These are phyloP conservation scores for Prosopis cineraria DNA, from an alignment of 306 rosid species.

Conservation along the genomic window DNA sequence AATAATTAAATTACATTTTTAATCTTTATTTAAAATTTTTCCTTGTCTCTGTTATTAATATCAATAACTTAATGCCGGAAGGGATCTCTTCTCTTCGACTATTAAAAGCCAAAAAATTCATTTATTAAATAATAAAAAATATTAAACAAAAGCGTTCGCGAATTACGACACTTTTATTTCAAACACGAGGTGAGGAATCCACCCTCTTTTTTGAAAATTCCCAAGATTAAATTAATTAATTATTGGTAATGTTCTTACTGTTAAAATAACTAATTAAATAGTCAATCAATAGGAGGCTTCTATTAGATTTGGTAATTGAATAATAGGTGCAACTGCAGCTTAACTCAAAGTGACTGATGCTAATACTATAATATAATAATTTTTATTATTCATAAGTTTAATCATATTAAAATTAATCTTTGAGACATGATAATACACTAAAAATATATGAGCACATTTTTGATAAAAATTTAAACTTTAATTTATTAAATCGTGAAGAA, in stretches of 20 bases:
- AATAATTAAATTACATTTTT: too few species aligned
- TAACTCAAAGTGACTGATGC: conserved; percentile 32
- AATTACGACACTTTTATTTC: conserved; percentile 41
- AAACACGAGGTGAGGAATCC: conserved; percentile 31
- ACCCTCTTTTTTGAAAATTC: conserved; percentile 39
- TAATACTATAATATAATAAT: background rate
- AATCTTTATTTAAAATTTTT: too few species aligned
- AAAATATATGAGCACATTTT: too few species aligned
- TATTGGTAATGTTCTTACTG: conserved; percentile 29
- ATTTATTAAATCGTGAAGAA: too few species aligned
- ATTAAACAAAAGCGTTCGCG: conserved; percentile 28
- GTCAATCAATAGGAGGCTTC: conserved; percentile 31
- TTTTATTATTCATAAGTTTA: background rate
- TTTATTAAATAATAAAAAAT: background rate
- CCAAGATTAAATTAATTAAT: conserved; percentile 8
- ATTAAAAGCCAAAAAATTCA: background rate
- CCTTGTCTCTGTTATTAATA: conserved; percentile 20
- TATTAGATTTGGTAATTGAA: conserved; percentile 43
- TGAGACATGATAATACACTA: too few species aligned
- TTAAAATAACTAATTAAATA: conserved; percentile 21
- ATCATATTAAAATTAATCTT: too few species aligned
- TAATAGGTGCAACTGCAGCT: conserved; percentile 43
- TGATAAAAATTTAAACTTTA: too few species aligned
- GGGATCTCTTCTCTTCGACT: background rate
- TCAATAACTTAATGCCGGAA: background rate